Percentiles rank a stretch among this genome's conserved stretches.
These are phyloP conservation scores for Cladosporium sphaerospermum DNA, from an alignment of 2,329 filamentous ascomycete species.

Conservation along the genomic window DNA sequence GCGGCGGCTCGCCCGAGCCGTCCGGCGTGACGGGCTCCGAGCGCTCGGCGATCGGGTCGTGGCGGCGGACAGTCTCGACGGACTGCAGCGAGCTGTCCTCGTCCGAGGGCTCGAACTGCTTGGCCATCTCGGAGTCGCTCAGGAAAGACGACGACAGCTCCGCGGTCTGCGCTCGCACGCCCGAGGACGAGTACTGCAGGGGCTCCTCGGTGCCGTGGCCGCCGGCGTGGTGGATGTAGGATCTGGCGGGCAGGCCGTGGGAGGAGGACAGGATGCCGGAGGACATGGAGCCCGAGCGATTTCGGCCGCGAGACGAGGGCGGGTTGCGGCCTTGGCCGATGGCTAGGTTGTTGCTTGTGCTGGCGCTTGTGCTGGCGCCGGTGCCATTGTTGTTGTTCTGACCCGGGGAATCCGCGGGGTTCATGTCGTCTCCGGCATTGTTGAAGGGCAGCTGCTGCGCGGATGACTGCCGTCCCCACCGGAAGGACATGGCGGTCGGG, in stretches of 20 bases:
- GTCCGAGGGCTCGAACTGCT: constrained; percentile 8
- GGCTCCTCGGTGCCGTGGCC: constrained; percentile 30
- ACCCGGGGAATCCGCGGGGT: constrained; percentile 8
- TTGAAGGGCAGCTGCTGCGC: constrained; percentile 7
- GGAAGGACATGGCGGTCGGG: constrained; percentile 13
- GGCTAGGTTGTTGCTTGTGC: constrained; percentile 1
- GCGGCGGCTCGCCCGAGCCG: constrained; percentile 8
- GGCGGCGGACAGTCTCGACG: constrained; percentile 11
- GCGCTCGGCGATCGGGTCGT: constrained; percentile 28
- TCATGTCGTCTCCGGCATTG: constrained; percentile 15
- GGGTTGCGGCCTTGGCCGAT: constrained; percentile 9
- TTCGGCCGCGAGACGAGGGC: constrained; percentile 12
- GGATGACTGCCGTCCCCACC: constrained; percentile 14
- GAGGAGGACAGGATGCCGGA: constrained; percentile 23
- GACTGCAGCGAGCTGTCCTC: constrained; percentile 12
- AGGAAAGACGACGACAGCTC: constrained; percentile 34
- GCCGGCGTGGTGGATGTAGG: constrained; percentile 32
- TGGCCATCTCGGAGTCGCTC: constrained; percentile 25
- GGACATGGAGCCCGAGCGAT: constrained; percentile 11
- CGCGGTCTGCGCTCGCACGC: constrained; percentile 34
- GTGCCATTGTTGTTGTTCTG: background rate
- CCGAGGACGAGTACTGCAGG: constrained; percentile 33
- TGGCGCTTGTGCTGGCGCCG: too few relatives aligned
- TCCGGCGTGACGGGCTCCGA: constrained; percentile 30
- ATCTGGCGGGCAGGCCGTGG: constrained; percentile 29